A percentile compares a stretch with the other conserved stretches of the same genome.
Conservation (phyloP, 1,139 yeast species). For the Lodderomyces oxycetoniae region DNA sequence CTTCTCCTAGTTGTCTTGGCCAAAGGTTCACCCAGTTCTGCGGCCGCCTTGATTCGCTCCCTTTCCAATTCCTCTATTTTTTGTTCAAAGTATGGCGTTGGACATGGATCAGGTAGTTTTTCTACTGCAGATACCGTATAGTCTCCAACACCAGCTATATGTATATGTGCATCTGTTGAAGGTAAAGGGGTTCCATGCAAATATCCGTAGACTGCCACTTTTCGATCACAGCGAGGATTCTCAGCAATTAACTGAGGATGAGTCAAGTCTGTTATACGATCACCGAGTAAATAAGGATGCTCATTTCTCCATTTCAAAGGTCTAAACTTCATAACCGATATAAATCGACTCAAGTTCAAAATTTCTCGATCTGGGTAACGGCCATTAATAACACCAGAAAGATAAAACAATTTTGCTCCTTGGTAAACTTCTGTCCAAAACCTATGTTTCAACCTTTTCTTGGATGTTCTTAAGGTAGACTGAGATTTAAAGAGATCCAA, state of each 20-base stretch:
- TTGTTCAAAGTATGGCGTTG: conserved; percentile 91
- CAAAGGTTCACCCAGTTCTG: conserved; percentile 51
- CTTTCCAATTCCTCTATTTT: conserved; percentile 74
- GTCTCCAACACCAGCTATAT: conserved; percentile 96
- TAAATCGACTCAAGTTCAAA: conserved; percentile 83
- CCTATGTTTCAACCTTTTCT: conserved; percentile 86
- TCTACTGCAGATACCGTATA: conserved; percentile 70
- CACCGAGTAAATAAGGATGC: conserved; percentile 91
- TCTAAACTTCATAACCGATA: conserved; percentile 95
- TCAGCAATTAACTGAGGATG: conserved; percentile 80
- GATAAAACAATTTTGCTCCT: conserved; percentile 92
- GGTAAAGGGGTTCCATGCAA: conserved; percentile 91
- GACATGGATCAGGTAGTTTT: conserved; percentile 96
- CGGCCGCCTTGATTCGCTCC: conserved; percentile 60
- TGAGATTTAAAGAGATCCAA: conserved; percentile 89
- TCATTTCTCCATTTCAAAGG: conserved; percentile 99
- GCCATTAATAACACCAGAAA: conserved; percentile 95
- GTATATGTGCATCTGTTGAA: conserved; percentile 69
- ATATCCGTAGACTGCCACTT: conserved; percentile 89
- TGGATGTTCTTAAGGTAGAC: conserved; percentile 84
- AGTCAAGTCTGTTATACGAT: conserved; percentile 90
- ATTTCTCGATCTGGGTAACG: conserved; percentile 97
- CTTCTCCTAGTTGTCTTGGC: conserved; percentile 65
- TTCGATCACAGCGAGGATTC: conserved; percentile 81
- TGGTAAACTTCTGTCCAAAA: conserved; percentile 99